Evolutionary conservation across 176 grass and related monocot species (phyloP).

Genomic region (Guadua angustifolia): DNA sequence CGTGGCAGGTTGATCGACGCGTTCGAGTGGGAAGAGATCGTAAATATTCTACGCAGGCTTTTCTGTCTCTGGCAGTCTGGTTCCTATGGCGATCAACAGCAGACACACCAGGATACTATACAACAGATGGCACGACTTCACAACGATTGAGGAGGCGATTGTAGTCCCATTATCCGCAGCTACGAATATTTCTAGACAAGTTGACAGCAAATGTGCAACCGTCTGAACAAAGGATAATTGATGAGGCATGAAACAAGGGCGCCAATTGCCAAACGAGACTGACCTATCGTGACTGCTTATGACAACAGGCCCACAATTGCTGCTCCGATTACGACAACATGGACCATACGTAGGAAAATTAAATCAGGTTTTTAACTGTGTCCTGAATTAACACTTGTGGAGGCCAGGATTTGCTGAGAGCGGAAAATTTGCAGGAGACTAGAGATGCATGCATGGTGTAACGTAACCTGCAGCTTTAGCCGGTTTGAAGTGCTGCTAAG

Average conservation of each 20-base stretch:
- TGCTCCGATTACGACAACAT: not conserved
- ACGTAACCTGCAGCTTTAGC: not conserved
- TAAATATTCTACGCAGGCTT: not conserved
- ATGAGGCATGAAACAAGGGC: too few relatives aligned
- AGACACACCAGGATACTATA: too few relatives aligned
- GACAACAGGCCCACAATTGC: not conserved
- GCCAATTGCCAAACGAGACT: too few relatives aligned
- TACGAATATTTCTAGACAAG: too few relatives aligned
- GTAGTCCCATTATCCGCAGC: too few relatives aligned
- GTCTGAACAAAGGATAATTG: too few relatives aligned
- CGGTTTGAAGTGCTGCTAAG: not conserved
- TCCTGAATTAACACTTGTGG: not conserved
- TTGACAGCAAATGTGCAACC: too few relatives aligned
- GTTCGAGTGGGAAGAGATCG: not conserved
- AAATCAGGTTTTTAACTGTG: not conserved
- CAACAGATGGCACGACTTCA: too few relatives aligned
- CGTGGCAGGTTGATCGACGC: not conserved
- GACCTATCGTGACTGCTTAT: too few relatives aligned
- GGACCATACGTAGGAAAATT: not conserved
- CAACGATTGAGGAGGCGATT: too few relatives aligned
- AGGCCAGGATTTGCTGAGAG: not conserved
- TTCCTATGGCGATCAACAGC: not conserved
- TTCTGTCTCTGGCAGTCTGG: not conserved
- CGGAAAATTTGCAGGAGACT: not conserved
- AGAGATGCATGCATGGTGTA: not conserved